Base-by-base conservation (phyloP, 306 rosid genomes). In the Casuarina glauca region DNA sequence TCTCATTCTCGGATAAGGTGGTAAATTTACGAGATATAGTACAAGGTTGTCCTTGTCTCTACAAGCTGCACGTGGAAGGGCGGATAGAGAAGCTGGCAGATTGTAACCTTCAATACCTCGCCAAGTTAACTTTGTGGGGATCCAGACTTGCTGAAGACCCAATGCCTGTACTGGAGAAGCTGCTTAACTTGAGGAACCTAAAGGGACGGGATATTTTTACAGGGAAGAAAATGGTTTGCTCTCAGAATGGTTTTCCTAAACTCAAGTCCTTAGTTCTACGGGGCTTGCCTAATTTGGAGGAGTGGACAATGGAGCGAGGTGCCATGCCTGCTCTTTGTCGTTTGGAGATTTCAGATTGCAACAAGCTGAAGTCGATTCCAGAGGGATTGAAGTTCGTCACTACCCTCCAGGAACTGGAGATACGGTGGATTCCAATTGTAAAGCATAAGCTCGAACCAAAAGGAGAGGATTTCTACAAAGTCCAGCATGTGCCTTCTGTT, bases 301-400 rank as follows among this genome's bases (percentile, higher is more conserved):
- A 90, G 60, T 90, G 90, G 92, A 67, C 32, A 62, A 68, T 90
- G 68, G 83, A 86, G 76, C 69, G 76, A 68, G 82, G 79, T 51
- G 87, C 87, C 38, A 77, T 86, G 86, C 50, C 69, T 15, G 62
- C 45, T 20, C 88, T 86, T 46, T 5, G 12, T 46, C 60, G 83
- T 39, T 48, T 90, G 41, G 20, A 63, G 38, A 79, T 88, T 70
- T 38, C 52, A 1, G 63, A 41, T 11, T 74, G 83, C n/a, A 66
- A 45, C 69, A 75, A 46, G 67, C n/a, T 90, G 63, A 74, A 42
- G 72, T 77, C 35, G 10, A 74, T 88, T 79, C 94, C 92, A 1
- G 82, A 88, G 26, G 95, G 95, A 35, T 42, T 90, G 9, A 74
- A 41, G 69, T 83, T 51, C 74, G 74, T 79, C 17, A 5, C 38